Evolutionary conservation across 2,329 filamentous ascomycete species (phyloP).

Genomic region (Beauveria bassiana): DNA sequence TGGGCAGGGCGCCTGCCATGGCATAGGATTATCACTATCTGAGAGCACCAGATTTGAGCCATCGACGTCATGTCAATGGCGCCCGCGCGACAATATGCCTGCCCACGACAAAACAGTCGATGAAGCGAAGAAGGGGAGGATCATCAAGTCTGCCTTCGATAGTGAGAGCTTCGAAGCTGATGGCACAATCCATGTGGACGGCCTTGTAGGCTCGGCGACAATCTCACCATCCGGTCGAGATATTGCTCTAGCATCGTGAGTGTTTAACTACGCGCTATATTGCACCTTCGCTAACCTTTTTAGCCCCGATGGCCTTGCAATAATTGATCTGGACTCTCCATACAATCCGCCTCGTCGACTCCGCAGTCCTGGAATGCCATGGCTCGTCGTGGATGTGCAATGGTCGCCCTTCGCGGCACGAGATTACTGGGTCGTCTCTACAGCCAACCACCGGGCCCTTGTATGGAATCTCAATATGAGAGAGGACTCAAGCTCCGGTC

Average conservation of each 20-base stretch:
- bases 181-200: constrained; percentile 74
- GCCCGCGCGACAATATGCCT: constrained; percentile 33
- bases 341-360: constrained; percentile 81
- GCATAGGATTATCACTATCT: background rate
- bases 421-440: constrained; percentile 90
- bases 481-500: constrained; percentile 60
- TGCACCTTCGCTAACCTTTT: constrained; percentile 25
- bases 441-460: constrained; percentile 86
- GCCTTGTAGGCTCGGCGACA: constrained; percentile 78
- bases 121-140: constrained; percentile 47
- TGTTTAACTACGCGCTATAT: constrained; percentile 19
- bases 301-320: constrained; percentile 66
- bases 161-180: constrained; percentile 83
- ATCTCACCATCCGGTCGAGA: constrained; percentile 89
- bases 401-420: constrained; percentile 90
- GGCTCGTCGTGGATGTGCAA: constrained; percentile 92
- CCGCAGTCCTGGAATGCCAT: constrained; percentile 75
- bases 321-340: constrained; percentile 85
- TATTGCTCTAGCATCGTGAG: constrained; percentile 75
- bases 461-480: constrained; percentile 85
- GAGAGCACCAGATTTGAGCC: background rate
- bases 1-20: background rate
- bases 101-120: constrained; percentile 38
- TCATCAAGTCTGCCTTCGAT: constrained; percentile 64
- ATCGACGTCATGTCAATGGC: constrained; percentile 2